Evolutionary conservation across 345 rosid genomes (phyloP).

Genomic region (Raphanus sativus): DNA sequence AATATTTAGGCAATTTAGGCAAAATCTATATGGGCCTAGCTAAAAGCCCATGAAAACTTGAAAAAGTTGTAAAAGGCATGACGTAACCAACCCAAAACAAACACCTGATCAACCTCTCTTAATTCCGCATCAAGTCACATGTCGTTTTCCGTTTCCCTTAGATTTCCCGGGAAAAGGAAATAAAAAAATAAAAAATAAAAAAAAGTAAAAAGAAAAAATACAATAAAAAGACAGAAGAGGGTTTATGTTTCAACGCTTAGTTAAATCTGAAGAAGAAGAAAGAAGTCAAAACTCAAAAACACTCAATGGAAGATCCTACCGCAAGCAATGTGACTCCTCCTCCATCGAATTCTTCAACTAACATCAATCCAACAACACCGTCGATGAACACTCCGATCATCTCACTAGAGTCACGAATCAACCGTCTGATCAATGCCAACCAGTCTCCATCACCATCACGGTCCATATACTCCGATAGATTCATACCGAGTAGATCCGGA

Average conservation of each 20-base stretch:
- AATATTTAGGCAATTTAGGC: not conserved
- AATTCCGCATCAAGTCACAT: constrained; percentile 31
- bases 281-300: constrained; percentile 10
- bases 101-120: constrained; percentile 26
- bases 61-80: not conserved
- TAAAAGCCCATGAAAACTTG: constrained; percentile 12
- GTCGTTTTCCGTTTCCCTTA: constrained; percentile 40
- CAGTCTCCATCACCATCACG: constrained; percentile 67
- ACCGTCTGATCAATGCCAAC: constrained; percentile 68
- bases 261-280: constrained; percentile 13
- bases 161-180: constrained; percentile 43
- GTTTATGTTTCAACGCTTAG: constrained; percentile 1
- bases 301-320: constrained; percentile 42
- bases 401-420: constrained; percentile 53
- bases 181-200: not conserved
- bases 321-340: constrained; percentile 34
- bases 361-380: constrained; percentile 50
- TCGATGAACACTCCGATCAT: constrained; percentile 42
- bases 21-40: constrained; percentile 17
- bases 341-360: constrained; percentile 32
- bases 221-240: constrained; percentile 11
- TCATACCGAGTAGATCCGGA: constrained; percentile 94
- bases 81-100: constrained; percentile 1
- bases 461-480: constrained; percentile 81
- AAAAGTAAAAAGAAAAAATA: not conserved